Evolutionary conservation across 768 basidiomycete species (phyloP).

Genomic region (Psilocybe cyanescens): DNA sequence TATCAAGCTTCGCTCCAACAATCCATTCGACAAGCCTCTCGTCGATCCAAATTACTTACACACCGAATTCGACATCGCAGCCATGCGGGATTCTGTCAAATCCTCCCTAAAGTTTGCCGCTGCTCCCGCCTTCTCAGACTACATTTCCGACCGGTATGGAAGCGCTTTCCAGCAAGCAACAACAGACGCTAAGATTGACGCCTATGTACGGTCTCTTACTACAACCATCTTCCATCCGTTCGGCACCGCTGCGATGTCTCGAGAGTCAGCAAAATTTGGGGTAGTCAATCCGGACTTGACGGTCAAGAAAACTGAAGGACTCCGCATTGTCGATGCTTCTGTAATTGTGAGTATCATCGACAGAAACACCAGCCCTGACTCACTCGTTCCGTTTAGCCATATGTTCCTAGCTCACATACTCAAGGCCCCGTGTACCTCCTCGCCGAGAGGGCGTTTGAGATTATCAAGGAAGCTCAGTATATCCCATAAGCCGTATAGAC

Average conservation of each 20-base stretch:
- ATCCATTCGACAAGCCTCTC: slow-evolving; percentile 49
- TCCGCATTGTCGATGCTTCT: slow-evolving; percentile 42
- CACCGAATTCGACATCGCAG: slow-evolving; percentile 29
- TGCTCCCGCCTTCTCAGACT: slow-evolving; percentile 31
- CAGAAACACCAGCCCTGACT: background rate
- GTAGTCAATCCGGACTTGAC: slow-evolving; percentile 36
- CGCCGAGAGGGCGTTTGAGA: slow-evolving; percentile 38
- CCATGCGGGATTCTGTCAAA: slow-evolving; percentile 28
- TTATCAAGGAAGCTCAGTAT: slow-evolving; percentile 15
- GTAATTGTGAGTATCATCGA: slow-evolving; percentile 33
- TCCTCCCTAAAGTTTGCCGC: slow-evolving; percentile 22
- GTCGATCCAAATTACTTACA: slow-evolving; percentile 52
- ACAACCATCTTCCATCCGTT: slow-evolving; percentile 33
- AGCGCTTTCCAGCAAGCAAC: slow-evolving; percentile 17
- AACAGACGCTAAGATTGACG: slow-evolving; percentile 28
- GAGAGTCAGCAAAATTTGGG: slow-evolving; percentile 22
- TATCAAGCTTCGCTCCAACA: slow-evolving; percentile 41
- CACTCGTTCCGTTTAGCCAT: slow-evolving; percentile 23
- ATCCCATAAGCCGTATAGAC: no score
- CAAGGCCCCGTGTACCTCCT: slow-evolving; percentile 38
- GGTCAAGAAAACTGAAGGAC: slow-evolving; percentile 33
- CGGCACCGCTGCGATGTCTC: slow-evolving; percentile 32
- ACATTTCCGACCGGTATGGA: slow-evolving; percentile 25
- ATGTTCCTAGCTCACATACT: slow-evolving; percentile 31
- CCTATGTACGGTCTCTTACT: slow-evolving; percentile 21